phyloP scores from a whole-genome alignment of 805 yeast species.

The Martiniozyma abietophila region DNA sequence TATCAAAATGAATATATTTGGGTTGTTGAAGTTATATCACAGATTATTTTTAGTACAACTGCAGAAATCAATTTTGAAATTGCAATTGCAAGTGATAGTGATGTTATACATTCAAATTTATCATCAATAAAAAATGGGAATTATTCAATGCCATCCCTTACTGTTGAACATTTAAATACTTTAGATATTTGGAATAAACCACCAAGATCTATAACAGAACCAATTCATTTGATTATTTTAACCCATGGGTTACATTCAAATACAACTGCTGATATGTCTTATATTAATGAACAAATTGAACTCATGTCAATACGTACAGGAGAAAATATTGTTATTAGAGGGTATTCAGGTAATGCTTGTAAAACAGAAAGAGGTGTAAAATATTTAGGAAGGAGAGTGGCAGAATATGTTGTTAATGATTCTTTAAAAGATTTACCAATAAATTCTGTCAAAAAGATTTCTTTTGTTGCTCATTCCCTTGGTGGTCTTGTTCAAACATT shows the following conservation, averaged over 20 bases:
- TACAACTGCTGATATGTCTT: constrained; percentile 82
- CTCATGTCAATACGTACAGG: constrained; percentile 30
- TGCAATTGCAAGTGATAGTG: constrained; percentile 39
- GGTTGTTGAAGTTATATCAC: constrained; percentile 75
- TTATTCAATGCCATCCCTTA: constrained; percentile 19
- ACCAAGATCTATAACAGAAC: constrained; percentile 35
- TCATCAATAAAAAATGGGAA: constrained; percentile 20
- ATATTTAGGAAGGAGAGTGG: constrained; percentile 74
- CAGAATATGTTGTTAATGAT: constrained; percentile 55
- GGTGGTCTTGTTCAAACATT: constrained; percentile 91
- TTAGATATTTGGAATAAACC: constrained; percentile 71
- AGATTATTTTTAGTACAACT: constrained; percentile 60
- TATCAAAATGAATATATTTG: constrained; percentile 54
- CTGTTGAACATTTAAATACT: constrained; percentile 50
- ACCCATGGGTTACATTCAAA: constrained; percentile 94
- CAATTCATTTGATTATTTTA: constrained; percentile 73
- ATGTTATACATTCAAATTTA: constrained; percentile 24
- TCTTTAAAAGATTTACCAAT: constrained; percentile 20
- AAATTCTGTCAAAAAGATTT: constrained; percentile 36
- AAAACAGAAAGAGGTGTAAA: constrained; percentile 85
- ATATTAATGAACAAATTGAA: constrained; percentile 73
- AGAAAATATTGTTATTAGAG: constrained; percentile 71
- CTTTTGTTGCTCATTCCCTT: constrained; percentile 87
- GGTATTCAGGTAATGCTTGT: constrained; percentile 75
- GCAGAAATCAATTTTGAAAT: constrained; percentile 65